Evolutionary conservation across 371 early-diverging fungal genomes (phyloP).

Genomic region (Blakeslea trispora): DNA sequence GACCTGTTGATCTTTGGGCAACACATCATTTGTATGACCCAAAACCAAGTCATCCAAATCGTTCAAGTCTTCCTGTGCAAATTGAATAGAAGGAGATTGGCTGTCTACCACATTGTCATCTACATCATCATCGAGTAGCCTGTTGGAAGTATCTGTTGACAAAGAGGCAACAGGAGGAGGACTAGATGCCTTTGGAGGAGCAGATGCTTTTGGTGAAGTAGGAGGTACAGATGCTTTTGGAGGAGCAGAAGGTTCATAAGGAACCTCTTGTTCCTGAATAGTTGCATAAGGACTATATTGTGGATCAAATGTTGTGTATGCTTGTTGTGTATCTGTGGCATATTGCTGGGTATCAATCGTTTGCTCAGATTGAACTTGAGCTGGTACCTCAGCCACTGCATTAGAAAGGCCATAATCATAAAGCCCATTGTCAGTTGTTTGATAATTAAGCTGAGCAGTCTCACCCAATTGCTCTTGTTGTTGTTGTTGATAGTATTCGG

Average conservation of each 20-base stretch:
- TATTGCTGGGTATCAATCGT: constrained; percentile 17
- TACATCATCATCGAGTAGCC: not conserved
- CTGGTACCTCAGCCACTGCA: constrained; percentile 16
- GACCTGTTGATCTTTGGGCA: not conserved
- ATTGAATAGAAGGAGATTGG: not conserved
- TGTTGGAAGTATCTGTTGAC: too few species aligned
- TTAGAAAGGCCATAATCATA: not conserved
- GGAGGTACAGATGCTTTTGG: not conserved
- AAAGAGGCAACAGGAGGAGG: too few species aligned
- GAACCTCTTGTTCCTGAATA: not conserved
- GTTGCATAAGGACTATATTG: not conserved
- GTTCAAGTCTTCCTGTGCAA: constrained; percentile 12
- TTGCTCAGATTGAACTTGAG: constrained; percentile 23
- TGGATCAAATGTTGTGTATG: not conserved
- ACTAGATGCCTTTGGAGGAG: not conserved
- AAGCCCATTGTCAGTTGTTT: not conserved
- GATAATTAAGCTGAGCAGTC: constrained; percentile 1
- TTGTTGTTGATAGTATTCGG: constrained; percentile 31
- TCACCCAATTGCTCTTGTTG: constrained; percentile 6
- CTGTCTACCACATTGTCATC: not conserved
- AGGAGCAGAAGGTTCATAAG: constrained; percentile 2
- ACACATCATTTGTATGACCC: constrained; percentile 2
- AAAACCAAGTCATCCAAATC: constrained; percentile 28
- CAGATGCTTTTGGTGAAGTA: too few species aligned
- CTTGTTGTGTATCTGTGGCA: too few species aligned